These are phyloP conservation scores for Myxozyma nipponensis DNA, from an alignment of 805 yeast species.

Conservation along the genomic window DNA sequence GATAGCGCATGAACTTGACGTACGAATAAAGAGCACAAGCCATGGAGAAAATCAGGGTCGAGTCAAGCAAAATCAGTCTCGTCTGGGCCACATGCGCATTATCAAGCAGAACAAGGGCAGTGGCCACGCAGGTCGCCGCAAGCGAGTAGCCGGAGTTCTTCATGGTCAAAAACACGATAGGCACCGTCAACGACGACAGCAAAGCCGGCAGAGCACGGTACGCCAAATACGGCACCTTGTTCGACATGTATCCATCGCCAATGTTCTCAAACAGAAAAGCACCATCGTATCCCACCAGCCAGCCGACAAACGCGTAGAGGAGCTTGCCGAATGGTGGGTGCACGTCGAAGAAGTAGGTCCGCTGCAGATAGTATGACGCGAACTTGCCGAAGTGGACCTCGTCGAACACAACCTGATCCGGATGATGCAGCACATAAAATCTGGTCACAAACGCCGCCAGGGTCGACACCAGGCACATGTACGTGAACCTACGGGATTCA, in stretches of 20 bases:
- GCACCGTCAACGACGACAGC: constrained; percentile 79
- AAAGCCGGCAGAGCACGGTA: constrained; percentile 74
- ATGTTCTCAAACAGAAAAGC: constrained; percentile 83
- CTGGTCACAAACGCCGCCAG: constrained; percentile 66
- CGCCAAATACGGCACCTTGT: constrained; percentile 82
- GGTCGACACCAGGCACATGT: constrained; percentile 65
- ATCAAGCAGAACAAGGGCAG: constrained; percentile 74
- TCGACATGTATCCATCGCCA: constrained; percentile 73
- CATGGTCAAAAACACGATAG: constrained; percentile 77
- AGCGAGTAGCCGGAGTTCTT: constrained; percentile 79
- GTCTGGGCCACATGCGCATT: constrained; percentile 89
- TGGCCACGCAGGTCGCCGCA: constrained; percentile 71
- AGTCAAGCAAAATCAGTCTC: constrained; percentile 85
- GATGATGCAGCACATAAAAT: constrained; percentile 67
- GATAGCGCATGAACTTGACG: constrained; percentile 70
- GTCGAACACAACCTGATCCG: constrained; percentile 64
- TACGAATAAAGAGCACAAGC: constrained; percentile 76
- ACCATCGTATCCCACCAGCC: constrained; percentile 87
- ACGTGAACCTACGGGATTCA: constrained; percentile 36
- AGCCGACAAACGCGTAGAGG: constrained; percentile 86
- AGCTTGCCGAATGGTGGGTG: constrained; percentile 98
- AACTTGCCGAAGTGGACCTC: constrained; percentile 51
- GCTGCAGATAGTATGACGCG: constrained; percentile 63
- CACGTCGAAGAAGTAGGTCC: constrained; percentile 90
- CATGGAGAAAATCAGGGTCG: constrained; percentile 78